Evolutionary conservation across 225 moss, liverwort and hornwort species (phyloP), one percentile per base, ranked within the genome.

Genomic region (Pleurozium schreberi): DNA sequence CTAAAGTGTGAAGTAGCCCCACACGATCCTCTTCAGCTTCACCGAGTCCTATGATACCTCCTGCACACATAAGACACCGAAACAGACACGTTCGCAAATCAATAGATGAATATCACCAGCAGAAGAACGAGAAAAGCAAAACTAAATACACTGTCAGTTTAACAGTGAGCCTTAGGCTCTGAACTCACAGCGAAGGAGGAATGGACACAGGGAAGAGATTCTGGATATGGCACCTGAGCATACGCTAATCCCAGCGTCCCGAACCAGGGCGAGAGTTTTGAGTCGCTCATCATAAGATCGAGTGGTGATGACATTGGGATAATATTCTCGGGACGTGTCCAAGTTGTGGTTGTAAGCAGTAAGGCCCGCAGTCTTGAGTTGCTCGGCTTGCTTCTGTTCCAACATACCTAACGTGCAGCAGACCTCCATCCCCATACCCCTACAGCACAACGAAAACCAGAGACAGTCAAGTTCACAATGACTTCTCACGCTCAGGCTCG

Each of bases 361-460:
- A 66, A 99, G 93, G 42, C 99, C 99, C 49, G 97, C 99, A 90
- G 92, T 89, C 93, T 97, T 99, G 20, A 99, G 91, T 85, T 99
- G 96, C 91, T 97, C 95, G 28, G 99, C 99, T 92, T 99, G 99
- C 94, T 96, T 92, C 92, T 96, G 93, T 91, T 99, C 99, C 91
- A 99, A 83, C 99, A 99, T 99, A 88, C 99, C 99, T 84, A 99
- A 90, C 30, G 99, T 99, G 93, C 99, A 99, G 94, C 99, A 99
- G 68, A 99, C 99, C 92, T 99, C 99, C 97, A 99, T 93, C 12
- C 97, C 99, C 99, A 99, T 96, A 59, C 96, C 97, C 93, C 96
- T 97, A 92, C 86, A 86, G 91, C 82, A 81, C 86, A 88, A 76
- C 50, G 52, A 82, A 65, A 84, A 82, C 4, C 68, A 70, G 49